Evolutionary conservation across 345 rosid genomes (phyloP).

Genomic region (Bruguiera parviflora): DNA sequence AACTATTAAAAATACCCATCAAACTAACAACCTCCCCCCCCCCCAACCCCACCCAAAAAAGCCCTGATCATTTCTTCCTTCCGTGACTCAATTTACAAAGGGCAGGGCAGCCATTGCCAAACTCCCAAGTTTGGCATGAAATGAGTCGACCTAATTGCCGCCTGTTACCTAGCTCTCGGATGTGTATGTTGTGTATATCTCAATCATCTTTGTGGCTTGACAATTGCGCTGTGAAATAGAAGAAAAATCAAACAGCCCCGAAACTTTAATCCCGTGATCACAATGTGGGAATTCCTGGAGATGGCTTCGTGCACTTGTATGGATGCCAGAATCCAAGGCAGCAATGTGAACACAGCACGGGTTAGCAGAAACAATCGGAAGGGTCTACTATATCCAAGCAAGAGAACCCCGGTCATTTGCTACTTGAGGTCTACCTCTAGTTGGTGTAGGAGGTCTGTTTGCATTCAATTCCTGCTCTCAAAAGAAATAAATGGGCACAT

Average conservation of each 20-base stretch:
- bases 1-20: constrained; percentile 40
- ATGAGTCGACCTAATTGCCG: constrained; percentile 24
- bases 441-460: constrained; percentile 92
- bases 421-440: constrained; percentile 90
- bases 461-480: constrained; percentile 80
- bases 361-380: constrained; percentile 21
- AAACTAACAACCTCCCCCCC: constrained; percentile 29
- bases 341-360: constrained; percentile 35
- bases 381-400: constrained; percentile 68
- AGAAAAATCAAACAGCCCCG: constrained; percentile 31
- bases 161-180: constrained; percentile 32
- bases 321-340: constrained; percentile 40
- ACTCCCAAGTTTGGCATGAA: constrained; percentile 24
- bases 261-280: constrained; percentile 25
- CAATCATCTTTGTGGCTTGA: constrained; percentile 30
- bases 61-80: constrained; percentile 31
- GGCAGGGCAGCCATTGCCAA: constrained; percentile 10
- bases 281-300: constrained; percentile 27
- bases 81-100: constrained; percentile 53
- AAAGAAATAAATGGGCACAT: constrained; percentile 7
- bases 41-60: constrained; percentile 11
- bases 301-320: constrained; percentile 47
- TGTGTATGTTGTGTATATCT: constrained; percentile 36
- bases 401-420: constrained; percentile 82
- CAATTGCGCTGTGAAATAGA: constrained; percentile 20